Conservation (phyloP, 2,329 filamentous ascomycete genomes). For the Ceratocystis papillata region DNA sequence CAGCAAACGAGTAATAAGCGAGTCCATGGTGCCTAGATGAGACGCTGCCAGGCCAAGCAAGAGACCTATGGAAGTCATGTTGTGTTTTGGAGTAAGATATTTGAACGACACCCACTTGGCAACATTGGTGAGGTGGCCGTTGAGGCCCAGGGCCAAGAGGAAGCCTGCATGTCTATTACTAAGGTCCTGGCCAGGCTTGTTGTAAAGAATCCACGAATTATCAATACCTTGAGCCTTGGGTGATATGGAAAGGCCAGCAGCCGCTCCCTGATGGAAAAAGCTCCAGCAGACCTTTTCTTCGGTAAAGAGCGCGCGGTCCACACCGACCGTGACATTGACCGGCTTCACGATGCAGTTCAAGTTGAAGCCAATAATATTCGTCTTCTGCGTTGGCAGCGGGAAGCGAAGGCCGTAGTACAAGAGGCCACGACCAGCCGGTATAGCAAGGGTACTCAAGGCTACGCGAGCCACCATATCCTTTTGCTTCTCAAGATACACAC, state of each 20-base stretch:
- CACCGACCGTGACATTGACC: conserved; percentile 82
- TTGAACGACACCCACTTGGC: conserved; percentile 99
- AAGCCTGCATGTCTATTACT: conserved; percentile 96
- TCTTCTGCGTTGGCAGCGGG: conserved; percentile 84
- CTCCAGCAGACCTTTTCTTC: conserved; percentile 98
- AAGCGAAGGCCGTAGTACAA: conserved; percentile 79
- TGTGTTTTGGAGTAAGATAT: conserved; percentile 97
- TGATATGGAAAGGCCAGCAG: conserved; percentile 85
- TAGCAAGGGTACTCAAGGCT: conserved; percentile 75
- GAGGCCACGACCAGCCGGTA: conserved; percentile 77
- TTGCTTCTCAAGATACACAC: conserved; percentile 80
- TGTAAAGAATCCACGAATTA: conserved; percentile 97
- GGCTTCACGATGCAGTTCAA: conserved; percentile 86
- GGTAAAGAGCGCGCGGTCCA: conserved; percentile 74
- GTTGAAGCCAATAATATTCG: conserved; percentile 81
- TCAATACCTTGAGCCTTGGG: conserved; percentile 85
- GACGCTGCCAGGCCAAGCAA: conserved; percentile 85
- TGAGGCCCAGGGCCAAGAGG: conserved; percentile 77
- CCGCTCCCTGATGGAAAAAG: conserved; percentile 93
- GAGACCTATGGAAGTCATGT: conserved; percentile 97
- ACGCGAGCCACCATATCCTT: conserved; percentile 81
- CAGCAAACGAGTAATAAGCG: conserved; percentile 78
- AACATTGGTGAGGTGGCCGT: conserved; percentile 84
- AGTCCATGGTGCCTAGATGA: conserved; percentile 95
- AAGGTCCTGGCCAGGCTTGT: conserved; percentile 75